These are phyloP conservation scores for Beauveria varroae DNA, from an alignment of 2,329 filamentous ascomycete species.

Conservation along the genomic window DNA sequence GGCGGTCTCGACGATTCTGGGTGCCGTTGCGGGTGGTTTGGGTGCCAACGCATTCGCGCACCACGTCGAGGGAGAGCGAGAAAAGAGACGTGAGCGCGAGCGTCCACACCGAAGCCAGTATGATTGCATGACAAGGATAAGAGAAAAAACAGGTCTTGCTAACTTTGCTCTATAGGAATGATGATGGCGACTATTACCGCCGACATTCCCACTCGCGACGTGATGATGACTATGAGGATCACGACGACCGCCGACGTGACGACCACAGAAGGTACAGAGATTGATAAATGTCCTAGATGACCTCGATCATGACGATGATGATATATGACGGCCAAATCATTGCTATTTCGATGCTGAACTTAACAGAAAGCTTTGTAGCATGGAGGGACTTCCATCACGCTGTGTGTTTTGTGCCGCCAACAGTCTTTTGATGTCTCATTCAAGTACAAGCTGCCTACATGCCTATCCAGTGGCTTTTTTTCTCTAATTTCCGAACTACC, in stretches of 20 bases:
- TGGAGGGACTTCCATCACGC: background rate
- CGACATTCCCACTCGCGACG: background rate
- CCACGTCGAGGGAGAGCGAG: constrained; percentile 31
- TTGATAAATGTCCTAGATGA: constrained; percentile 12
- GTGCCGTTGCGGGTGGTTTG: constrained; percentile 47
- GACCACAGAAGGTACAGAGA: constrained; percentile 7
- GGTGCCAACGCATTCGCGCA: constrained; percentile 45
- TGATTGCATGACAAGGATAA: background rate
- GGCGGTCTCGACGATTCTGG: constrained; percentile 42
- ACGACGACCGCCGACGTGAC: constrained; percentile 12
- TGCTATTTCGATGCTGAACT: background rate
- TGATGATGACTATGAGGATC: constrained; percentile 11
- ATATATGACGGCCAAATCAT: background rate
- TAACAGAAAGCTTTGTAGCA: background rate
- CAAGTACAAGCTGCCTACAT: background rate
- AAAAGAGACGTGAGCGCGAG: constrained; percentile 25
- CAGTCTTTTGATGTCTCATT: background rate
- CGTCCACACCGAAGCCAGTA: constrained; percentile 13
- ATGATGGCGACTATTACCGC: constrained; percentile 1
- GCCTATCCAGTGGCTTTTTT: too few species aligned
- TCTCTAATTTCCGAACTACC: background rate
- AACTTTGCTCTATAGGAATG: background rate
- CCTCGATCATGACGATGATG: constrained; percentile 9
- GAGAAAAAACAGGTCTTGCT: background rate
- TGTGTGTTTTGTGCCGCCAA: background rate